These are phyloP conservation scores for Parathielavia appendiculata DNA, from an alignment of 495 filamentous ascomycete species.

Conservation along the genomic window DNA sequence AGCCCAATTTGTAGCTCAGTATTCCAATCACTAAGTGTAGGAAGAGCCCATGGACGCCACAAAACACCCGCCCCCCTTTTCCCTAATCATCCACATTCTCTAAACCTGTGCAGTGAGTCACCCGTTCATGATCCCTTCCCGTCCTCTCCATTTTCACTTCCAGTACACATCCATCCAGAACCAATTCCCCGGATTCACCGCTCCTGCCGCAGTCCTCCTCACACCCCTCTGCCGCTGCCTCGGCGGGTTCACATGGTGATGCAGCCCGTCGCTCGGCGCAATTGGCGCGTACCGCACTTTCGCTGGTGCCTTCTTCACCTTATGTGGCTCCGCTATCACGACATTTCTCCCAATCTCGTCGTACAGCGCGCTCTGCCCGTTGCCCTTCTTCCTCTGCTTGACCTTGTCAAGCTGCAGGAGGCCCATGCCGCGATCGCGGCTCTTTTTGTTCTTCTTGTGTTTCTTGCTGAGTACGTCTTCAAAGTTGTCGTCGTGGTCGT, in stretches of 20 bases:
- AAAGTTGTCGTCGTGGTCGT: background rate
- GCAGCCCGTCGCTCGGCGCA: slow-evolving; percentile 5
- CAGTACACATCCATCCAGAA: slow-evolving; percentile 22
- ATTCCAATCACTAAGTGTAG: no score
- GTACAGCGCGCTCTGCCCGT: background rate
- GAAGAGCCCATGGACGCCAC: no score
- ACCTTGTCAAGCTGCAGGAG: background rate
- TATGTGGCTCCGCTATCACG: background rate
- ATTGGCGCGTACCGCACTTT: slow-evolving; percentile 5
- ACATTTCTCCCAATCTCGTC: background rate
- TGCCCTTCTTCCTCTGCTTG: background rate
- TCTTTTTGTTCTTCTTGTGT: background rate
- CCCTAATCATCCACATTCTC: no score
- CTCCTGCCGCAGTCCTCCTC: slow-evolving; percentile 1
- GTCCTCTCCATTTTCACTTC: slow-evolving; percentile 2
- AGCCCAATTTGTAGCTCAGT: no score
- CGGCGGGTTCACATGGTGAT: slow-evolving; percentile 9
- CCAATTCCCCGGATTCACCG: slow-evolving; percentile 18
- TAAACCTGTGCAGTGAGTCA: no score
- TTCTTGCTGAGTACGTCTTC: background rate
- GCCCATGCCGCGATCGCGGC: background rate
- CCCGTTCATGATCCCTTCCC: background rate
- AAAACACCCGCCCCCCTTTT: background rate
- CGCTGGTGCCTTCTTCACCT: background rate
- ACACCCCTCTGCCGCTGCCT: slow-evolving; percentile 1